A percentile compares a stretch with the other conserved stretches of the same genome.
These are phyloP conservation scores for Lentinula sp. DNA, from an alignment of 768 basidiomycete species.

Conservation along the genomic window DNA sequence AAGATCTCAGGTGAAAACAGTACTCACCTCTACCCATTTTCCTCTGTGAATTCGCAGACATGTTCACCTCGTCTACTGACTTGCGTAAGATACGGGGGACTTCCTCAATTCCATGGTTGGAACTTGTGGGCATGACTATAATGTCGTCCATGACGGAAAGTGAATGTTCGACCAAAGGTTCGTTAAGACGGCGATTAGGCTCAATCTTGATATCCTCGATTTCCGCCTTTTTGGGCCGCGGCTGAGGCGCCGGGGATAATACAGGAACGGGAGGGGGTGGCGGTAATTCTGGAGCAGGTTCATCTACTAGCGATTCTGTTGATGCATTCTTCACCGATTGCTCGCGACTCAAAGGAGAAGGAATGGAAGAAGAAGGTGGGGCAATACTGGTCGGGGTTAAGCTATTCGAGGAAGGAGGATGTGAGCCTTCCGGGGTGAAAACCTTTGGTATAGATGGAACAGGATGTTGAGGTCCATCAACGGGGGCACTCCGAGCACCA, in stretches of 20 bases:
- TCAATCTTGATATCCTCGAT: conserved; percentile 1
- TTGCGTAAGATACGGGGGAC: not conserved
- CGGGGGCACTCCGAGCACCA: conserved; percentile 17
- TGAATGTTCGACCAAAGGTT: not conserved
- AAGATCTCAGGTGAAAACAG: not conserved
- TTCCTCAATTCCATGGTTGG: not conserved
- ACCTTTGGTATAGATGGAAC: conserved; percentile 18
- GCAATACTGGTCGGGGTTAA: conserved; percentile 3
- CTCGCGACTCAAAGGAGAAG: conserved; percentile 27
- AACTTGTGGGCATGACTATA: not conserved
- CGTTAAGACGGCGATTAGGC: not conserved
- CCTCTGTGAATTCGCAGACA: not conserved
- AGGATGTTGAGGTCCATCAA: conserved; percentile 20
- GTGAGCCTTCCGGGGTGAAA: conserved; percentile 1
- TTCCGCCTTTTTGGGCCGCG: not conserved
- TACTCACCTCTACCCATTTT: conserved; percentile 1
- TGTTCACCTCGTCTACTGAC: conserved; percentile 2
- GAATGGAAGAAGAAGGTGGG: not conserved
- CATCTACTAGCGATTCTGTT: conserved; percentile 4
- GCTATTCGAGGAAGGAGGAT: conserved; percentile 10
- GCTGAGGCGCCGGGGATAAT: not conserved
- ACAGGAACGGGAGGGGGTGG: not conserved
- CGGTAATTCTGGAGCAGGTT: not conserved
- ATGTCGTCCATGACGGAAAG: conserved; percentile 3
- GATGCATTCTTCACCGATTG: conserved; percentile 5